Conservation (phyloP, 129 eudicot genomes). For the Helianthus annuus region DNA sequence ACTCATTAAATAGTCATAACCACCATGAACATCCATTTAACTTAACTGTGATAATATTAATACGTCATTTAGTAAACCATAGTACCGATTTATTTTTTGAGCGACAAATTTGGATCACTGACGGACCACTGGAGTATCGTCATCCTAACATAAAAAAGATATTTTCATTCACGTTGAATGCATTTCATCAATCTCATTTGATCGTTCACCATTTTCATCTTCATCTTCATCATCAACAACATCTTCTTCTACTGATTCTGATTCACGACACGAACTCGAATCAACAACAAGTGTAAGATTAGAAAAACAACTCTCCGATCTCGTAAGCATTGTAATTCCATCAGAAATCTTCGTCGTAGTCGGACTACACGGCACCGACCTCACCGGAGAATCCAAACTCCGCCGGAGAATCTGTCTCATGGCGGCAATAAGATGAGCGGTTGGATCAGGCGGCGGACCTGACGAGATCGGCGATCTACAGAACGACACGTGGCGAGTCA, state of each 20-base stretch:
- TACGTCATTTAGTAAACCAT: slow-evolving; percentile 1
- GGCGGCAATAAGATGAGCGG: slow-evolving; percentile 55
- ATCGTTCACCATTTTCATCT: slow-evolving; percentile 31
- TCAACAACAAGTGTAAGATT: slow-evolving; percentile 44
- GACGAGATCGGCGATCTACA: slow-evolving; percentile 55
- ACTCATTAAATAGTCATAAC: background rate
- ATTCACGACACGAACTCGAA: slow-evolving; percentile 21
- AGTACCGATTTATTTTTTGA: background rate
- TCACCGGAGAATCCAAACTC: slow-evolving; percentile 66
- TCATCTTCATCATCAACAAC: too few species aligned
- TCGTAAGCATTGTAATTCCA: slow-evolving; percentile 5
- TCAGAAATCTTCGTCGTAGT: slow-evolving; percentile 23
- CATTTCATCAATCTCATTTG: background rate
- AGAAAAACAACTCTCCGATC: slow-evolving; percentile 68
- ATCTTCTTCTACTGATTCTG: slow-evolving; percentile 1
- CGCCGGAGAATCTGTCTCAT: slow-evolving; percentile 61
- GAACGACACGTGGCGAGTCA: slow-evolving; percentile 61
- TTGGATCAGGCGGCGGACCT: slow-evolving; percentile 58
- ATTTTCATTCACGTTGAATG: background rate
- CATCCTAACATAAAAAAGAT: background rate
- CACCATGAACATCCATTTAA: slow-evolving; percentile 10
- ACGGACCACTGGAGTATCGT: too few species aligned
- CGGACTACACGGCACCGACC: slow-evolving; percentile 74
- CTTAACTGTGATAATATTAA: background rate
- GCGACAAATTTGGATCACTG: too few species aligned